phyloP scores from a whole-genome alignment of 2,329 filamentous ascomycete genomes.

The Ophiostoma triangulosporum region DNA sequence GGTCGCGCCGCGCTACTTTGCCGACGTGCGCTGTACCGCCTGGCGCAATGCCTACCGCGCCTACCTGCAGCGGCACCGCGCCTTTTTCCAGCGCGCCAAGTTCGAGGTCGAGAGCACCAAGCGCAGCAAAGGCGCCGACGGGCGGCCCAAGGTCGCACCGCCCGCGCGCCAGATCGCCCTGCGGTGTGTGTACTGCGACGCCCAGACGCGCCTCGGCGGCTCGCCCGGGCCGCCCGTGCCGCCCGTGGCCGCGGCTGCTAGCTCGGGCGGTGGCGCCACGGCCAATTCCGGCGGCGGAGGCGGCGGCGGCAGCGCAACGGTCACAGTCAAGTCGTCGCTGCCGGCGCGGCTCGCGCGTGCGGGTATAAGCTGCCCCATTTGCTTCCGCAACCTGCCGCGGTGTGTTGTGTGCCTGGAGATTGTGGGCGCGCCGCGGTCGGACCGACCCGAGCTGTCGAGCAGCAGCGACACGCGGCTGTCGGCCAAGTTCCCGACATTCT shows the following conservation, averaged over 20 bases:
- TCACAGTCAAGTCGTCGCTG: slow-evolving; percentile 19
- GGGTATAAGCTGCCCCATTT: slow-evolving; percentile 52
- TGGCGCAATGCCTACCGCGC: slow-evolving; percentile 63
- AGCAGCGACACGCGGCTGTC: slow-evolving; percentile 33
- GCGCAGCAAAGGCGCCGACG: slow-evolving; percentile 39
- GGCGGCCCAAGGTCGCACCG: slow-evolving; percentile 47
- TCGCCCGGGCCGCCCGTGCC: background rate
- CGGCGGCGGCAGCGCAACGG: background rate
- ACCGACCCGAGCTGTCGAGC: slow-evolving; percentile 37
- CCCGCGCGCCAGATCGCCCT: slow-evolving; percentile 58
- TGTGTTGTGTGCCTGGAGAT: slow-evolving; percentile 56
- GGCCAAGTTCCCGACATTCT: slow-evolving; percentile 54
- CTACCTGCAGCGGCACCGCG: slow-evolving; percentile 58
- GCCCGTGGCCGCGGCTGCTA: background rate
- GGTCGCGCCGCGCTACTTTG: slow-evolving; percentile 61
- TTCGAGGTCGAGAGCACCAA: slow-evolving; percentile 68
- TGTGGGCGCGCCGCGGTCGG: slow-evolving; percentile 49
- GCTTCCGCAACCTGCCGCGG: slow-evolving; percentile 51
- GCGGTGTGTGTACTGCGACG: slow-evolving; percentile 64
- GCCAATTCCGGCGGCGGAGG: background rate
- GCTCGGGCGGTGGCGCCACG: background rate
- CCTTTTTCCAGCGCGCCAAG: slow-evolving; percentile 60
- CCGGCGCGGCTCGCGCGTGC: slow-evolving; percentile 41
- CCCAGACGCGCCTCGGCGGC: slow-evolving; percentile 33
- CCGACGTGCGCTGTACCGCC: slow-evolving; percentile 59